phyloP scores from a whole-genome alignment of 164 flowering plant genomes.

The Hamamelis virginiana region DNA sequence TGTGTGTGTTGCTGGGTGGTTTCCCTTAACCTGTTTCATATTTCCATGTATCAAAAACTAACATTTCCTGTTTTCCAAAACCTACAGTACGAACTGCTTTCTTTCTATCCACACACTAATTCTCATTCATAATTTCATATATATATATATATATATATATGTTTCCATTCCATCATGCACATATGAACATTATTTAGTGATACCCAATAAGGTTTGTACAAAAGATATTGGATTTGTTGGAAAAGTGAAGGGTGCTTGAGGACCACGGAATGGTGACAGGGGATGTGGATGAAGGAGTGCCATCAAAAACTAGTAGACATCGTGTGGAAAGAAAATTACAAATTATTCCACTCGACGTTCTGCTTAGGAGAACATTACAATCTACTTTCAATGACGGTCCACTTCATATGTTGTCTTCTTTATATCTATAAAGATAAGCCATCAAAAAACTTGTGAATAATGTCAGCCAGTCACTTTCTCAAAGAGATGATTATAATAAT shows the following conservation, averaged over 20 bases:
- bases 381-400: neutral
- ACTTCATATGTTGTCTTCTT: neutral
- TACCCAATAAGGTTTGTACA: too few species aligned
- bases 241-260: neutral
- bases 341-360: neutral
- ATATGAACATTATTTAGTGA: too few species aligned
- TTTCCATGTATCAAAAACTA: constrained; percentile 14
- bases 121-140: too few species aligned
- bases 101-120: too few species aligned
- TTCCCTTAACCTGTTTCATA: constrained; percentile 21
- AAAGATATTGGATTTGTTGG: too few species aligned
- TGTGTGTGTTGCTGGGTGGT: constrained; percentile 16
- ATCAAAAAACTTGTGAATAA: too few species aligned
- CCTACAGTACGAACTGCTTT: too few species aligned
- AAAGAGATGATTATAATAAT: too few species aligned
- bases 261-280: neutral
- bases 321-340: neutral
- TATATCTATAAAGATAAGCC: neutral
- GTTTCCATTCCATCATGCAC: too few species aligned
- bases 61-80: constrained; percentile 11
- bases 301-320: neutral
- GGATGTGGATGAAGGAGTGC: neutral
- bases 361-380: neutral
- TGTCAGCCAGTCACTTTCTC: too few species aligned
- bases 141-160: too few species aligned